Evolutionary conservation across 139 green algal genomes (phyloP).

Genomic region (Chlamydomonas sp.): DNA sequence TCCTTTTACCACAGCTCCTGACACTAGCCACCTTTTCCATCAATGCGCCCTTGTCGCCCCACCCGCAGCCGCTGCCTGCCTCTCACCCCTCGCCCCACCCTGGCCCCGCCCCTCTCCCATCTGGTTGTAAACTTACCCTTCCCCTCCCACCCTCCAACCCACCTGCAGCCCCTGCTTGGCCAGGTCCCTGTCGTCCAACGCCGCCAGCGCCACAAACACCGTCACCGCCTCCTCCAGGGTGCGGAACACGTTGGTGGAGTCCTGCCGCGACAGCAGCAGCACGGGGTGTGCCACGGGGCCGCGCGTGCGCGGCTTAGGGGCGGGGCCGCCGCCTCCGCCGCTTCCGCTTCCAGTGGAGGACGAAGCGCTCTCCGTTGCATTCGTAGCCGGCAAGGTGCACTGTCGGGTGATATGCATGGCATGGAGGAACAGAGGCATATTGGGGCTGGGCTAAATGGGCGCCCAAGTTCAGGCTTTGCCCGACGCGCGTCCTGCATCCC

Average conservation of each 20-base stretch:
- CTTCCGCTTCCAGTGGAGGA: not conserved
- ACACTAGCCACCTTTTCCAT: too few relatives aligned
- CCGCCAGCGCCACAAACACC: conserved; percentile 6
- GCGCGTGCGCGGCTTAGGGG: not conserved
- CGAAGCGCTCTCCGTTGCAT: not conserved
- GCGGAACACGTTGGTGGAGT: conserved; percentile 10
- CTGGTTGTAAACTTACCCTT: not conserved
- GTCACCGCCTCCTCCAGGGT: conserved; percentile 15
- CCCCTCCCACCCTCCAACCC: not conserved
- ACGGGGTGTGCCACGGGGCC: conserved; percentile 18
- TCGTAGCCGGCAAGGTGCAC: too few relatives aligned
- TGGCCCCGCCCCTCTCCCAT: not conserved
- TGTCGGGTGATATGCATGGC: too few relatives aligned
- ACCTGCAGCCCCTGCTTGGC: conserved; percentile 21
- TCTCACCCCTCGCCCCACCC: too few relatives aligned
- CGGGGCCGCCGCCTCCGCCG: not conserved
- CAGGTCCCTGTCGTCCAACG: not conserved
- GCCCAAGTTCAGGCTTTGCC: too few relatives aligned
- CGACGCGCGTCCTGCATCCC: too few relatives aligned
- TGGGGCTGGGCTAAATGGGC: too few relatives aligned
- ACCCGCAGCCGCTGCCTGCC: too few relatives aligned
- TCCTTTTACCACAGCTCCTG: too few relatives aligned
- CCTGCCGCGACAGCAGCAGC: conserved; percentile 23
- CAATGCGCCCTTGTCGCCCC: too few relatives aligned
- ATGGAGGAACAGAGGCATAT: too few relatives aligned